These are phyloP conservation scores for Kentomonas sorsogonicus DNA, from an alignment of 208 protist genomes.

Conservation along the genomic window DNA sequence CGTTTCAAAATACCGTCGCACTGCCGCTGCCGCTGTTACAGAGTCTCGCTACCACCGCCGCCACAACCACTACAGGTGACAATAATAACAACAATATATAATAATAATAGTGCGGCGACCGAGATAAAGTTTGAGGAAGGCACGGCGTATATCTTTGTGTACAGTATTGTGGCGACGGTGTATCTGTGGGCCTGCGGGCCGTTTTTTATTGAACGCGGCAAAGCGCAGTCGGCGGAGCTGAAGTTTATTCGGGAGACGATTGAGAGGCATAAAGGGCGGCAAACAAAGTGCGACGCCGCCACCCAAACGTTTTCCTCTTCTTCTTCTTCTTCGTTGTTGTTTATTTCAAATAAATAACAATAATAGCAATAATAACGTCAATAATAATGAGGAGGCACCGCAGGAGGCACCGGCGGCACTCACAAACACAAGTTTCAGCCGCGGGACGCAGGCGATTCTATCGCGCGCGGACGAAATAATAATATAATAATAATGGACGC, in stretches of 20 bases:
- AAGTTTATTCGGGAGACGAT: constrained; percentile 31
- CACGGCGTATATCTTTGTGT: constrained; percentile 57
- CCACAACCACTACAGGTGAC: too few relatives aligned
- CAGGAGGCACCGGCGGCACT: too few relatives aligned
- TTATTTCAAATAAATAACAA: too few relatives aligned
- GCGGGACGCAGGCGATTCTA: too few relatives aligned
- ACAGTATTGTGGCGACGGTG: constrained; percentile 26
- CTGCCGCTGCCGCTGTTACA: constrained; percentile 48
- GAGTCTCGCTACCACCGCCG: constrained; percentile 21
- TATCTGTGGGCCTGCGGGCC: constrained; percentile 36
- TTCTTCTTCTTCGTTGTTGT: too few relatives aligned
- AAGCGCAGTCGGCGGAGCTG: constrained; percentile 28
- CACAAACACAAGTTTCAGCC: too few relatives aligned
- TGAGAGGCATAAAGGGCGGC: constrained; percentile 23
- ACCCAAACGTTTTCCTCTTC: too few relatives aligned
- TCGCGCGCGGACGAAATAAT: too few relatives aligned
- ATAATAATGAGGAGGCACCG: too few relatives aligned
- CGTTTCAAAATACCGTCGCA: constrained; percentile 44
- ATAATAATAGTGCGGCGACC: constrained; percentile 24
- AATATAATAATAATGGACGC: constrained; percentile 2
- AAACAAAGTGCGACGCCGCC: constrained; percentile 21
- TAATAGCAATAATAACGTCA: too few relatives aligned
- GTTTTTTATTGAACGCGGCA: constrained; percentile 28
- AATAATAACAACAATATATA: too few relatives aligned
- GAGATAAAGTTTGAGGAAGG: constrained; percentile 32